Base-by-base conservation (phyloP, 2,329 filamentous ascomycete species). In the Fusarium sp. region DNA sequence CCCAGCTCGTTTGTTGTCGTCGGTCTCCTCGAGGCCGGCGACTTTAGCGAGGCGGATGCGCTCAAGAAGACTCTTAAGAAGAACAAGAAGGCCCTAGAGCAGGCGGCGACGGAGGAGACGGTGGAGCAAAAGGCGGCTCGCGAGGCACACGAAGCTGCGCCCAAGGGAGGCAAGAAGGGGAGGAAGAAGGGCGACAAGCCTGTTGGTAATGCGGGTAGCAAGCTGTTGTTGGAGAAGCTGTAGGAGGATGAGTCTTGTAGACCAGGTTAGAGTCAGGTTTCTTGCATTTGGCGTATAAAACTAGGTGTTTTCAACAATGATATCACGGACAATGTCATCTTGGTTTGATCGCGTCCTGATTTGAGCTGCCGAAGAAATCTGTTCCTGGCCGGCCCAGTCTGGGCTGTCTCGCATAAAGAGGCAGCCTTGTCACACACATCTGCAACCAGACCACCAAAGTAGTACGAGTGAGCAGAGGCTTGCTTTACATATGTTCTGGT, bases 1-100 rank as follows among this genome's bases (percentile, higher is more conserved):
- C 90, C 92, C 2, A 95, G 95, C 76, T 94, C 94, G 2, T 98
- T 98, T 77, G 94, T 97, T 13, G 88, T 98, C 5, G 89, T 98
- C 29, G 93, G 91, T 18, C 85, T 98, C 74, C 83, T 95, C 6
- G 96, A 98, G 84, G 90, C 93, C 0, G 87, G 89, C 25, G 91
- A 91, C 67, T 97, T 97, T 78, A 87, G 86, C 29, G 87, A 91
- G 77, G 91, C 88, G 77, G 87, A 88, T 18, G 91, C 93, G 77
- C 85, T 97, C 62, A 86, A 91, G 79, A 91, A 91, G 81, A 89
- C 86, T 16, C 84, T 98, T 76, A 92, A 91, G 85, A 92, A 93
- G 85, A 90, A 92, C 76, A 94, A 91, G 86, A 92, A 93, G 84
- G 84, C 85, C 69, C 85, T 98, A 66, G 87, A 94, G 80, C 91